phyloP scores from a whole-genome alignment of 768 basidiomycete genomes.

The Guyanaporus albipodus region DNA sequence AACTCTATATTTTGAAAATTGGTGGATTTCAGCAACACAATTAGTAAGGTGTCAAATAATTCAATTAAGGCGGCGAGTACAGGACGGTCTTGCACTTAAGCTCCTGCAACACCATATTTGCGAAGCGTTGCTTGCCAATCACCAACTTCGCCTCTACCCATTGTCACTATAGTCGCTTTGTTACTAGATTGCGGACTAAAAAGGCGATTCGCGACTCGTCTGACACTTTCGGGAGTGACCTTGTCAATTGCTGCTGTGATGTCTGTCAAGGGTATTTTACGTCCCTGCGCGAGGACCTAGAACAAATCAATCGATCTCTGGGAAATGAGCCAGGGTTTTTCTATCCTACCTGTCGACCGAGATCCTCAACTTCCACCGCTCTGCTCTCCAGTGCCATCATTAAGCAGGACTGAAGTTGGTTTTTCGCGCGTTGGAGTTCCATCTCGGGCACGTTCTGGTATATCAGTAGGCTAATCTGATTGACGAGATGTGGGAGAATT shows the following conservation, averaged over 20 bases:
- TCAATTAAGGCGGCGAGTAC: neutral
- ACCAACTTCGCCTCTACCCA: slow-evolving; percentile 78
- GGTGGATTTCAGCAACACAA: neutral
- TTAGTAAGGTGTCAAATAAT: neutral
- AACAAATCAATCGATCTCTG: slow-evolving; percentile 2
- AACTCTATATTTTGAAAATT: neutral
- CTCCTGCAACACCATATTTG: slow-evolving; percentile 62
- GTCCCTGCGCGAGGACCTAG: slow-evolving; percentile 79
- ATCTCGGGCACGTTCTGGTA: slow-evolving; percentile 58
- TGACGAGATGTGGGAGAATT: slow-evolving; percentile 79
- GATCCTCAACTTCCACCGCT: slow-evolving; percentile 80
- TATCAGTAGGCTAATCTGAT: slow-evolving; percentile 81
- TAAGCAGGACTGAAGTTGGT: slow-evolving; percentile 87
- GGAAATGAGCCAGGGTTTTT: neutral
- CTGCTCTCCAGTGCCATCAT: slow-evolving; percentile 94
- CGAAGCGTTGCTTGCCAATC: slow-evolving; percentile 58
- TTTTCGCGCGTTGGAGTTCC: slow-evolving; percentile 87
- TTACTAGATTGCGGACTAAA: slow-evolving; percentile 62
- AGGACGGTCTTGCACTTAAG: slow-evolving; percentile 4
- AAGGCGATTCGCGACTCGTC: slow-evolving; percentile 69
- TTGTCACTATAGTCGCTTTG: slow-evolving; percentile 75
- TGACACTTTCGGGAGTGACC: slow-evolving; percentile 66
- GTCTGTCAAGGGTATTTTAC: slow-evolving; percentile 82
- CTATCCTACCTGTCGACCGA: slow-evolving; percentile 74
- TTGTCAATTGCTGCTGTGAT: slow-evolving; percentile 86